These are phyloP conservation scores for Pseudonitzschia multistriata DNA, from an alignment of 108 stramenopile genomes.

Conservation along the genomic window DNA sequence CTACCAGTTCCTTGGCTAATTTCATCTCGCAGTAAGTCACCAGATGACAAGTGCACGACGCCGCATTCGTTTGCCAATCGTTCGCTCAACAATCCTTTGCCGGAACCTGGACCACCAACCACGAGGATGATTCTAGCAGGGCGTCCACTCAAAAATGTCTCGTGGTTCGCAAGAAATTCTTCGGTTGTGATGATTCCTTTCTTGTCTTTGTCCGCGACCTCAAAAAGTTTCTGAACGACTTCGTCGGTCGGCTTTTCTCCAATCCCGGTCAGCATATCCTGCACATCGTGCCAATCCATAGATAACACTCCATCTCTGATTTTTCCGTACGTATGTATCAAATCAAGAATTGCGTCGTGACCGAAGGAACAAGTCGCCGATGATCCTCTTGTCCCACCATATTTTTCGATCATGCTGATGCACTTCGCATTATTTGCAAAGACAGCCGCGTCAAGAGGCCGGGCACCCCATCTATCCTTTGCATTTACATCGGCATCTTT, in stretches of 20 bases:
- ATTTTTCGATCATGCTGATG: constrained; percentile 40
- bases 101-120: constrained; percentile 90
- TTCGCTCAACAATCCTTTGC: constrained; percentile 84
- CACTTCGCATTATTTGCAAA: constrained; percentile 31
- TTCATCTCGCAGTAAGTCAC: constrained; percentile 88
- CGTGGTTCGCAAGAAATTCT: constrained; percentile 16
- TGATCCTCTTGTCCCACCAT: constrained; percentile 35
- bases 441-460: constrained; percentile 72
- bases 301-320: constrained; percentile 27
- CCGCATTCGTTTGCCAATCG: constrained; percentile 68
- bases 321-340: constrained; percentile 58
- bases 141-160: constrained; percentile 46
- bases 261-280: constrained; percentile 46
- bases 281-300: constrained; percentile 63
- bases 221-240: constrained; percentile 47
- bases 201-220: constrained; percentile 42
- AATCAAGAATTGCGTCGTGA: constrained; percentile 48
- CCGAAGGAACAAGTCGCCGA: constrained; percentile 10
- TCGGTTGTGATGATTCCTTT: constrained; percentile 44
- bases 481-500: constrained; percentile 70
- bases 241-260: constrained; percentile 59
- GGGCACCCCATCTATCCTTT: constrained; percentile 71
- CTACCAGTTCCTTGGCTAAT: constrained; percentile 61
- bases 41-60: constrained; percentile 86
- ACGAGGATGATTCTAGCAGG: constrained; percentile 83